Evolutionary conservation across 257 asterid species (phyloP).

Genomic region (Verbena officinalis): DNA sequence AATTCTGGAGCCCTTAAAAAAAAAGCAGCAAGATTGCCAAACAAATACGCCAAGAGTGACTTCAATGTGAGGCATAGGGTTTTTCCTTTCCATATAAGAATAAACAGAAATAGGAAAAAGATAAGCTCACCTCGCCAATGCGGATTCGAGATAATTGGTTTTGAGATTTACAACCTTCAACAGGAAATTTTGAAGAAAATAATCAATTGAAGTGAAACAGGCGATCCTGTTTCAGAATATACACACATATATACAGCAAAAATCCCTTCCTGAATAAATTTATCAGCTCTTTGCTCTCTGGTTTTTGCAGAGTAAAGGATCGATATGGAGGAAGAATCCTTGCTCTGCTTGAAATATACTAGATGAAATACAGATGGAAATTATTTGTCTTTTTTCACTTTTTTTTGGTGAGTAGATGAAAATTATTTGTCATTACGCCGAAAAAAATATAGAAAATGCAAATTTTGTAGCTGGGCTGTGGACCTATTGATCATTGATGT

Average conservation of each 20-base stretch:
- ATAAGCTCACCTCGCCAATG: slow-evolving; percentile 27
- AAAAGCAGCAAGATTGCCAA: slow-evolving; percentile 38
- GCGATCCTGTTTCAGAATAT: slow-evolving; percentile 31
- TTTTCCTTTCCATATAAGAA: slow-evolving; percentile 1
- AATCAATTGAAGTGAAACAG: slow-evolving; percentile 31
- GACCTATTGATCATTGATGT: background rate
- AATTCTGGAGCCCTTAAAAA: background rate
- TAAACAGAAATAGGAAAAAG: background rate
- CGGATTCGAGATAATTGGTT: slow-evolving; percentile 15
- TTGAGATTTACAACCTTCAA: slow-evolving; percentile 29
- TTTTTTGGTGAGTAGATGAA: slow-evolving; percentile 1
- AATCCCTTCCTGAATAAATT: slow-evolving; percentile 3
- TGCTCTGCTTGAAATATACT: slow-evolving; percentile 12
- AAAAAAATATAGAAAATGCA: too few relatives aligned
- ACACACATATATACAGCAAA: background rate
- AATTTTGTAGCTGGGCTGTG: background rate
- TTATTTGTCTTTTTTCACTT: background rate
- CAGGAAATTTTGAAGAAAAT: slow-evolving; percentile 18
- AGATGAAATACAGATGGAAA: slow-evolving; percentile 17
- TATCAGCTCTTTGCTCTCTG: slow-evolving; percentile 18
- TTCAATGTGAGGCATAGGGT: slow-evolving; percentile 19
- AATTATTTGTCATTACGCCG: background rate
- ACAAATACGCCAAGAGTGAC: slow-evolving; percentile 32
- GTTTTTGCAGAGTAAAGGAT: slow-evolving; percentile 35
- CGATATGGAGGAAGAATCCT: slow-evolving; percentile 29